Conservation (phyloP, 169 alveolate species). For the Cystoisospora suis region DNA sequence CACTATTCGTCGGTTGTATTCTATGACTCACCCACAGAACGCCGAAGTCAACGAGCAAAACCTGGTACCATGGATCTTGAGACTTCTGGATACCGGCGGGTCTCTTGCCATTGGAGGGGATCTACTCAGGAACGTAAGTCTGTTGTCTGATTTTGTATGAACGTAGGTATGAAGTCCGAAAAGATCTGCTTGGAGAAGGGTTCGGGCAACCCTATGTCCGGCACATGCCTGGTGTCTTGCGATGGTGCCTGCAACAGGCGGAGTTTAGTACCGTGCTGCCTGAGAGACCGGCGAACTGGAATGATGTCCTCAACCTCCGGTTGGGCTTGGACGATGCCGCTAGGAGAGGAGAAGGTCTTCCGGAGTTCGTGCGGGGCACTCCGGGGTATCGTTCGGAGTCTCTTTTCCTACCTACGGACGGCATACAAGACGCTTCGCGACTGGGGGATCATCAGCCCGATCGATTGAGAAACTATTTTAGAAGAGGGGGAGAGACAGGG, state of each 20-base stretch:
- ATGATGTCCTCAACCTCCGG: neutral
- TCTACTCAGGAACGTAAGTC: neutral
- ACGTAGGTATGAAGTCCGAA: neutral
- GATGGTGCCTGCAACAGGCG: neutral
- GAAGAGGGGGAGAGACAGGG: neutral
- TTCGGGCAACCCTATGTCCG: too few relatives aligned
- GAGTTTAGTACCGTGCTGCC: conserved; percentile 9
- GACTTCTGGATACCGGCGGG: neutral
- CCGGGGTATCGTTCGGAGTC: neutral
- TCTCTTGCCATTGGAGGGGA: neutral
- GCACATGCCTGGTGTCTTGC: neutral
- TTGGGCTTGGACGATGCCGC: conserved; percentile 13
- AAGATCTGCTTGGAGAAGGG: neutral
- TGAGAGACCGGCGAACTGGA: neutral
- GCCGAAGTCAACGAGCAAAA: neutral
- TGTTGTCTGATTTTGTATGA: neutral
- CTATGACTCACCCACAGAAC: neutral
- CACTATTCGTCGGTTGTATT: neutral
- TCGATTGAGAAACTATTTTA: neutral
- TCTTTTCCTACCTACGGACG: neutral
- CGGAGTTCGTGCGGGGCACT: neutral
- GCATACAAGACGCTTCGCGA: neutral
- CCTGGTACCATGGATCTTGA: neutral
- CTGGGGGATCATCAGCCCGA: conserved; percentile 7
- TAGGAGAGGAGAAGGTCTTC: neutral